phyloP scores from a whole-genome alignment of 2,329 filamentous ascomycete genomes.

The Penicillium sp. region DNA sequence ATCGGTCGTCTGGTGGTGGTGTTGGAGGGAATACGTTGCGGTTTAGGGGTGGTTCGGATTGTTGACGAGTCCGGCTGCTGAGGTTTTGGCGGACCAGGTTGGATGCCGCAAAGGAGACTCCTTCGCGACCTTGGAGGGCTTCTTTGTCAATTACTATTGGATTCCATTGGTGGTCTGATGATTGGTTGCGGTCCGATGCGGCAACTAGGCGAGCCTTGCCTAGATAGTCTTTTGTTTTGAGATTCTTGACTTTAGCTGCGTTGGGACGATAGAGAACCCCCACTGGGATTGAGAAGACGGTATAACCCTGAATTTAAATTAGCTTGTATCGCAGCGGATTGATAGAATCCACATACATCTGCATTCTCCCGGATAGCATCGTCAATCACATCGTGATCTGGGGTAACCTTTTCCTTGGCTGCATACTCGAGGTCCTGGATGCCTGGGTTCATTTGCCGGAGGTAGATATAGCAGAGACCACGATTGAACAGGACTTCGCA shows the following conservation, averaged over 20 bases:
- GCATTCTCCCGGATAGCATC: slow-evolving; percentile 92
- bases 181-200: slow-evolving; percentile 70
- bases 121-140: slow-evolving; percentile 73
- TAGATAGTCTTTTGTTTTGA: slow-evolving; percentile 96
- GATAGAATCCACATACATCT: slow-evolving; percentile 59
- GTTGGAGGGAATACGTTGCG: slow-evolving; percentile 93
- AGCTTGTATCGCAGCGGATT: background rate
- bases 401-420: slow-evolving; percentile 91
- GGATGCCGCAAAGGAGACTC: slow-evolving; percentile 86
- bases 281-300: slow-evolving; percentile 96
- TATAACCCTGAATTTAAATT: slow-evolving; percentile 69
- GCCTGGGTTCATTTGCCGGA: slow-evolving; percentile 85
- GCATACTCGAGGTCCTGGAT: slow-evolving; percentile 89
- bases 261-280: slow-evolving; percentile 94
- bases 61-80: slow-evolving; percentile 71
- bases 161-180: slow-evolving; percentile 74
- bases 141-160: slow-evolving; percentile 63
- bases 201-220: slow-evolving; percentile 94
- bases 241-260: slow-evolving; percentile 95
- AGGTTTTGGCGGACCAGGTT: slow-evolving; percentile 89
- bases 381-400: slow-evolving; percentile 96
- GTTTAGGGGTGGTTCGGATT: slow-evolving; percentile 76
- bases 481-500: slow-evolving; percentile 98
- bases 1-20: slow-evolving; percentile 89
- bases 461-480: slow-evolving; percentile 94